Conservation (phyloP, 2,329 filamentous ascomycete genomes). For the Aspergillus sp. region DNA sequence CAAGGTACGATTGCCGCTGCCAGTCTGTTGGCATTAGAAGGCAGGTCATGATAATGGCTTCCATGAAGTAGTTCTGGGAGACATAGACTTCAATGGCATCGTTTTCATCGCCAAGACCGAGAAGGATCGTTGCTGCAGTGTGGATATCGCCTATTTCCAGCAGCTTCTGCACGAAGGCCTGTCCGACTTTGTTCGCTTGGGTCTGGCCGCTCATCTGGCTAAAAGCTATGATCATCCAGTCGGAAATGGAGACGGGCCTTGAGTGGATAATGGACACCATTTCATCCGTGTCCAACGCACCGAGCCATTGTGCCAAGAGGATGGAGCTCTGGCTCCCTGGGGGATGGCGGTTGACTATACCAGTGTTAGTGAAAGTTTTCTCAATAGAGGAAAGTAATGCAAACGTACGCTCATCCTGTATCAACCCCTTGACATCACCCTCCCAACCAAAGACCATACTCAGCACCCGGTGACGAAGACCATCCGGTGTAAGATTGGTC, state of each 20-base stretch:
- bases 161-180: slow-evolving; percentile 82
- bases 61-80: slow-evolving; percentile 84
- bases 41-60: slow-evolving; percentile 82
- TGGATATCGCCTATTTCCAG: slow-evolving; percentile 87
- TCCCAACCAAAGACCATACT: slow-evolving; percentile 94
- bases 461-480: slow-evolving; percentile 84
- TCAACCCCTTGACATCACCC: slow-evolving; percentile 69
- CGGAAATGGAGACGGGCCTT: slow-evolving; percentile 81
- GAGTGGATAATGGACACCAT: slow-evolving; percentile 69
- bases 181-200: slow-evolving; percentile 82
- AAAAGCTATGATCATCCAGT: slow-evolving; percentile 94
- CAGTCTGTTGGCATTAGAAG: slow-evolving; percentile 77
- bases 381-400: not conserved
- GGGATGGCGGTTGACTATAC: slow-evolving; percentile 59
- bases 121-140: slow-evolving; percentile 83
- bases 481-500: slow-evolving; percentile 60
- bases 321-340: slow-evolving; percentile 70
- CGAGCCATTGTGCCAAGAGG: slow-evolving; percentile 85
- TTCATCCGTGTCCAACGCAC: slow-evolving; percentile 72
- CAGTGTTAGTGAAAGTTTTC: slow-evolving; percentile 8
- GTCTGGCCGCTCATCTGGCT: slow-evolving; percentile 73
- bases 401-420: slow-evolving; percentile 67
- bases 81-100: slow-evolving; percentile 96
- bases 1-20: slow-evolving; percentile 80
- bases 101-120: slow-evolving; percentile 85